Evolutionary conservation across 805 yeast species (phyloP).

Genomic region (Torulaspora microellipsoides): DNA sequence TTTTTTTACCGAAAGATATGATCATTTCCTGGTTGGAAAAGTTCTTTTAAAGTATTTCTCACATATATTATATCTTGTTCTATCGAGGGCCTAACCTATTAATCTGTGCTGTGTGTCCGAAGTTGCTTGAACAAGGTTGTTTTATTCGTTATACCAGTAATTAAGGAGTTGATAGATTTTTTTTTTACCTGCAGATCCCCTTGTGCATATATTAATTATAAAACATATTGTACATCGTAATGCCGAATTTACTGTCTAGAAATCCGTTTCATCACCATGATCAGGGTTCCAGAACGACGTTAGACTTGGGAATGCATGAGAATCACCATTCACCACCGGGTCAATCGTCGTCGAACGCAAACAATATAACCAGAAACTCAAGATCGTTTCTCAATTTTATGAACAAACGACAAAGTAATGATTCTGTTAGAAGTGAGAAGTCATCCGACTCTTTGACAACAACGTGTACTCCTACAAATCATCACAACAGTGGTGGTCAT

Average conservation of each 20-base stretch:
- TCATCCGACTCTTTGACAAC: conserved; percentile 25
- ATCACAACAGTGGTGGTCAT: conserved; percentile 2
- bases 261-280: conserved; percentile 27
- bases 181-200: too few relatives aligned
- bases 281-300: conserved; percentile 2
- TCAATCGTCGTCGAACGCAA: conserved; percentile 8
- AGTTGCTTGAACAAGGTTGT: too few relatives aligned
- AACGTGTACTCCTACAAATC: conserved; percentile 7
- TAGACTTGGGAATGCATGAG: not conserved
- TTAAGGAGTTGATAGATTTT: too few relatives aligned
- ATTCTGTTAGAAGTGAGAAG: conserved; percentile 30
- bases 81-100: too few relatives aligned
- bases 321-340: conserved; percentile 1
- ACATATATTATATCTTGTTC: too few relatives aligned
- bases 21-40: too few relatives aligned
- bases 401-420: conserved; percentile 30
- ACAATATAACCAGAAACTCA: conserved; percentile 18
- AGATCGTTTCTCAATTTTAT: conserved; percentile 31
- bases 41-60: too few relatives aligned
- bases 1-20: too few relatives aligned
- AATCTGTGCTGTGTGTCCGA: too few relatives aligned
- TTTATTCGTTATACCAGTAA: too few relatives aligned
- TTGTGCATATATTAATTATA: too few relatives aligned
- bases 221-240: conserved; percentile 3
- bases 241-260: conserved; percentile 30